phyloP scores from a whole-genome alignment of 2,329 filamentous ascomycete genomes.

The Venturia nashicola region DNA sequence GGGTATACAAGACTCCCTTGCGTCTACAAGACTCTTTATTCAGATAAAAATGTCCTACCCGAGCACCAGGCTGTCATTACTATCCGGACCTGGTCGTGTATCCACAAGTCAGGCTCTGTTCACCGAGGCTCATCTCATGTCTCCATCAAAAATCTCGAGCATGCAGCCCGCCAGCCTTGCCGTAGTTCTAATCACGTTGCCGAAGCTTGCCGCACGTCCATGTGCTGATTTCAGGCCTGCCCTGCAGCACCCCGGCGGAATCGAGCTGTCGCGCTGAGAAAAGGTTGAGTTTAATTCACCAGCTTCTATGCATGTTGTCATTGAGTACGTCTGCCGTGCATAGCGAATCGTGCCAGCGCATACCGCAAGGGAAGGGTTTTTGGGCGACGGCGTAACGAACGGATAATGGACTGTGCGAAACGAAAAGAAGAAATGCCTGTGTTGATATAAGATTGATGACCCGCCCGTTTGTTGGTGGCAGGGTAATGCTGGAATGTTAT shows the following conservation, averaged over 20 bases:
- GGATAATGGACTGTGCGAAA: not conserved
- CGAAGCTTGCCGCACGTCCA: not conserved
- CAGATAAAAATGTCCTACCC: too few species aligned
- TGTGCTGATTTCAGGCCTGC: not conserved
- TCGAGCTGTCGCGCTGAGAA: not conserved
- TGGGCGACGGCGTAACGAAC: slow-evolving; percentile 12
- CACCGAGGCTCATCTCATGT: not conserved
- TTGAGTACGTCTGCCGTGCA: not conserved
- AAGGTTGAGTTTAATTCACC: not conserved
- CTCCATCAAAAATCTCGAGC: not conserved
- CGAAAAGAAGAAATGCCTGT: not conserved
- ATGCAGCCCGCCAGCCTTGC: not conserved
- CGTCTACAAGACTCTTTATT: too few species aligned
- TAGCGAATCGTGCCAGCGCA: slow-evolving; percentile 3
- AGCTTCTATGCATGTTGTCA: not conserved
- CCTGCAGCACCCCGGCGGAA: not conserved
- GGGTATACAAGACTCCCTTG: not conserved
- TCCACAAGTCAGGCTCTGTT: not conserved
- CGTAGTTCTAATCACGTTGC: not conserved
- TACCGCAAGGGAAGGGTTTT: not conserved
- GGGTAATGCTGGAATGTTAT: not conserved
- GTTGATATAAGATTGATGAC: not conserved
- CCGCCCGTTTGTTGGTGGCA: not conserved
- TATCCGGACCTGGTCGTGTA: not conserved
- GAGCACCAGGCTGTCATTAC: not conserved